These are phyloP conservation scores for Aphanoascus verrucosus DNA, from an alignment of 2,329 filamentous ascomycete genomes.

Conservation along the genomic window DNA sequence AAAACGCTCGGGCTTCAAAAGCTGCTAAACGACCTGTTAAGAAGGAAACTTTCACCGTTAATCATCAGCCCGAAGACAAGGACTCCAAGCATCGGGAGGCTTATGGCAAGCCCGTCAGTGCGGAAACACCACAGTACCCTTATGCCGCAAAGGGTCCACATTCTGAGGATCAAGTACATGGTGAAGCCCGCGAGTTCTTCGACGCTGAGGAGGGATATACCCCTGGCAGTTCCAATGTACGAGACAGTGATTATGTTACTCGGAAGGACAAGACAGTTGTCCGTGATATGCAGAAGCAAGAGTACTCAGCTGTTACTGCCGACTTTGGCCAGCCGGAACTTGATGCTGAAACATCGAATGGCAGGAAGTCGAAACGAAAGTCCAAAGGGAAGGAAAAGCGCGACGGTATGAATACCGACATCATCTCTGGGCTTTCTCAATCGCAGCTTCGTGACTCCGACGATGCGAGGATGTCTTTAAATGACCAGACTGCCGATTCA, in stretches of 20 bases:
- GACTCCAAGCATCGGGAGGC: no score
- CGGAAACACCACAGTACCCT: neutral
- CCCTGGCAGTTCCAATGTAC: neutral
- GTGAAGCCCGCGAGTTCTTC: conserved; percentile 9
- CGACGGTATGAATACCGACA: neutral
- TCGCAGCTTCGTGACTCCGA: neutral
- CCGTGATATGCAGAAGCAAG: neutral
- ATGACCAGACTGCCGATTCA: neutral
- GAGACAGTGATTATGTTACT: neutral
- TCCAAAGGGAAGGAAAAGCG: conserved; percentile 15
- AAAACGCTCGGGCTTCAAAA: neutral
- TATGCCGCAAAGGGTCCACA: neutral
- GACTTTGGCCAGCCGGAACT: conserved; percentile 1
- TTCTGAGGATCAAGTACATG: neutral
- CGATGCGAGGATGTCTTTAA: neutral
- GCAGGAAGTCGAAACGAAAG: conserved; percentile 15
- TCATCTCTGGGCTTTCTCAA: neutral
- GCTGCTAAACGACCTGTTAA: neutral
- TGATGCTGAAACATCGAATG: conserved; percentile 1
- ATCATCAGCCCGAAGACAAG: neutral
- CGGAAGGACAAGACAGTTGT: no score
- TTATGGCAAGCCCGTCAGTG: neutral
- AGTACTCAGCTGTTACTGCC: neutral
- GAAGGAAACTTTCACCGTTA: neutral
- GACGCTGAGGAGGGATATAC: conserved; percentile 15